A percentile compares a stretch with the other conserved stretches of the same genome.
phyloP scores from a whole-genome alignment of 768 basidiomycete species.

The Pleurotus salmoneostramineus region DNA sequence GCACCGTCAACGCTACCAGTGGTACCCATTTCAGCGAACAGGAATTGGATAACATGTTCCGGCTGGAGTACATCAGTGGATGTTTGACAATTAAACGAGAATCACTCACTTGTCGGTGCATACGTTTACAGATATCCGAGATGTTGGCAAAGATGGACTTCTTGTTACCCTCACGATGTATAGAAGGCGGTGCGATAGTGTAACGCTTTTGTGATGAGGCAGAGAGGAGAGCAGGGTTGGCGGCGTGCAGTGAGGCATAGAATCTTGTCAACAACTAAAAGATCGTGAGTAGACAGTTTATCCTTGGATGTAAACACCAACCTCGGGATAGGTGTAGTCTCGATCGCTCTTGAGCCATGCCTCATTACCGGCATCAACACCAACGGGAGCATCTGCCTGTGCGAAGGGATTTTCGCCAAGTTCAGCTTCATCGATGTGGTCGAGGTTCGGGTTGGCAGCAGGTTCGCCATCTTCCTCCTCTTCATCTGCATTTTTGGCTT shows the following conservation, averaged over 20 bases:
- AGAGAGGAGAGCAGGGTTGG: constrained; percentile 86
- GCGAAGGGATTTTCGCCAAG: constrained; percentile 89
- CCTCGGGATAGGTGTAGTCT: constrained; percentile 96
- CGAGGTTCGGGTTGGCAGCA: constrained; percentile 55
- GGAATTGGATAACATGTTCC: constrained; percentile 95
- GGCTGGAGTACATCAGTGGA: constrained; percentile 43
- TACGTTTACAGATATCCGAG: constrained; percentile 95
- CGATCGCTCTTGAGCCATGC: constrained; percentile 92
- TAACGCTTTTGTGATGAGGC: constrained; percentile 88
- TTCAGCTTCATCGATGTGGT: constrained; percentile 74
- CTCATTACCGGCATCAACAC: constrained; percentile 72
- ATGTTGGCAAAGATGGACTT: constrained; percentile 97
- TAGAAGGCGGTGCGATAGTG: constrained; percentile 94
- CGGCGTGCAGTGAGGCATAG: constrained; percentile 85
- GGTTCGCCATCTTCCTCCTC: constrained; percentile 53
- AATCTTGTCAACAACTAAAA: constrained; percentile 89
- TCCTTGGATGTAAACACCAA: constrained; percentile 21
- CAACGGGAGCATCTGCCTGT: constrained; percentile 49
- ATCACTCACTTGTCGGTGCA: constrained; percentile 77
- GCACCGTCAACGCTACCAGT: constrained; percentile 93
- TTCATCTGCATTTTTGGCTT: constrained; percentile 47
- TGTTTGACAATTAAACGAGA: not conserved
- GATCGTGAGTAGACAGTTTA: not conserved
- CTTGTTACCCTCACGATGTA: constrained; percentile 95
- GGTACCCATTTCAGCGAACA: constrained; percentile 98